Conservation (phyloP, 2,329 filamentous ascomycete genomes). For the Epichloe gansuensis region DNA sequence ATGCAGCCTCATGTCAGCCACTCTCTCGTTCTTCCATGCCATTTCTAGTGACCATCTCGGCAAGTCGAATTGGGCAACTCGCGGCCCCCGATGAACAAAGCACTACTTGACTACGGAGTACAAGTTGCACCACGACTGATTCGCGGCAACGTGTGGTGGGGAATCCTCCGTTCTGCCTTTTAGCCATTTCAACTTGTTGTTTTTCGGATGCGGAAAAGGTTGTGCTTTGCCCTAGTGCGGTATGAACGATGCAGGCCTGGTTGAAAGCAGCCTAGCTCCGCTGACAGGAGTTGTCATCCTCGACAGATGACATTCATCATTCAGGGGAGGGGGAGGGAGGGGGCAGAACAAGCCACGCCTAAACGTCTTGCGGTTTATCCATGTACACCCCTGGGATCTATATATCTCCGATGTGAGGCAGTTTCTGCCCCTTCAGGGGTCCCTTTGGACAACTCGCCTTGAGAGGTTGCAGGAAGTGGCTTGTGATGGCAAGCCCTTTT, state of each 20-base stretch:
- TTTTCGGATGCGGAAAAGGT: background rate
- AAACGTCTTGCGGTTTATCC: too few species aligned
- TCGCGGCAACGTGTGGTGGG: background rate
- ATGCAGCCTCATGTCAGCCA: too few species aligned
- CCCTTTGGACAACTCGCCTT: background rate
- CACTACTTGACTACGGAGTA: background rate
- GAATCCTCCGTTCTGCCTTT: background rate
- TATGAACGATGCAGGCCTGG: too few species aligned
- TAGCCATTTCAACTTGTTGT: background rate
- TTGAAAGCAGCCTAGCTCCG: too few species aligned
- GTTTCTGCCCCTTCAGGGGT: background rate
- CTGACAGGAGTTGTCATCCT: background rate
- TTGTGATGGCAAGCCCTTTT: too few species aligned
- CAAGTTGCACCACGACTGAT: too few species aligned
- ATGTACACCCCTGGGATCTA: background rate
- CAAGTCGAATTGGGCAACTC: too few species aligned
- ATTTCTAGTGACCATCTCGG: too few species aligned
- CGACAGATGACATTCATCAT: too few species aligned
- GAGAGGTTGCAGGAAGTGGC: too few species aligned
- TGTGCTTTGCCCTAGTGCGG: background rate
- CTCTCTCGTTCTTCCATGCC: too few species aligned
- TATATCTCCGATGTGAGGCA: background rate
- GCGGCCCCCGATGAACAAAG: background rate
- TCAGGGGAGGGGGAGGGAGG: too few species aligned
- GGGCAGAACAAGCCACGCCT: background rate